phyloP scores from a whole-genome alignment of 495 filamentous ascomycete species.

The Penicillium alfredii region DNA sequence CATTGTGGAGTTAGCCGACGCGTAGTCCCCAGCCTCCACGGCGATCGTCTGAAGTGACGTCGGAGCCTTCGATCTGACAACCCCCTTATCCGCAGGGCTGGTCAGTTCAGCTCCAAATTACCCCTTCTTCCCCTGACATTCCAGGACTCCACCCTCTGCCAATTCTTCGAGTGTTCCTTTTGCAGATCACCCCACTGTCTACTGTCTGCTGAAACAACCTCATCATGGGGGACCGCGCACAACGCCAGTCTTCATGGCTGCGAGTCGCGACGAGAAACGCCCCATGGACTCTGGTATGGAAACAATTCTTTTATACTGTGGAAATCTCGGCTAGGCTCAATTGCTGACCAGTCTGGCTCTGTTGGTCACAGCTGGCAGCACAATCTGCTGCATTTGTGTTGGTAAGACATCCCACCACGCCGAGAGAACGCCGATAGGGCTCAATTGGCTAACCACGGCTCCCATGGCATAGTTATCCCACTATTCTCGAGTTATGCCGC shows the following conservation, averaged over 20 bases:
- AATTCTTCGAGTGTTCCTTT: no score
- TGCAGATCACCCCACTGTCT: no score
- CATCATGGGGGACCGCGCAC: slow-evolving; percentile 34
- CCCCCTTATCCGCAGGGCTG: no score
- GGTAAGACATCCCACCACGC: slow-evolving; percentile 25
- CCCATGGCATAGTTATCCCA: slow-evolving; percentile 62
- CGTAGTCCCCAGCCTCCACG: no score
- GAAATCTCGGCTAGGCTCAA: background rate
- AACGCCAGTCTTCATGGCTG: slow-evolving; percentile 39
- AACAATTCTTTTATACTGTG: no score
- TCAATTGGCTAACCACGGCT: slow-evolving; percentile 11
- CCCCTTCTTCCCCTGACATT: no score
- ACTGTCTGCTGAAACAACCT: slow-evolving; percentile 10
- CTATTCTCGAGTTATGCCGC: slow-evolving; percentile 89
- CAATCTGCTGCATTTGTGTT: slow-evolving; percentile 39
- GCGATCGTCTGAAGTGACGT: no score
- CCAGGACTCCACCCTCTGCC: no score
- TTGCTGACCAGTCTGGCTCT: slow-evolving; percentile 16
- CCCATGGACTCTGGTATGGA: slow-evolving; percentile 73
- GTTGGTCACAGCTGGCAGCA: slow-evolving; percentile 27
- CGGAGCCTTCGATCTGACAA: no score
- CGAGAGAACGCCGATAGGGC: background rate
- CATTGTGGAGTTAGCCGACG: no score
- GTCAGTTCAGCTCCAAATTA: no score
- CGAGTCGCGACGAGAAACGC: slow-evolving; percentile 71